A percentile compares a stretch with the other conserved stretches of the same genome.
phyloP scores from a whole-genome alignment of 129 eudicot species.

The Kitagawia praeruptora region DNA sequence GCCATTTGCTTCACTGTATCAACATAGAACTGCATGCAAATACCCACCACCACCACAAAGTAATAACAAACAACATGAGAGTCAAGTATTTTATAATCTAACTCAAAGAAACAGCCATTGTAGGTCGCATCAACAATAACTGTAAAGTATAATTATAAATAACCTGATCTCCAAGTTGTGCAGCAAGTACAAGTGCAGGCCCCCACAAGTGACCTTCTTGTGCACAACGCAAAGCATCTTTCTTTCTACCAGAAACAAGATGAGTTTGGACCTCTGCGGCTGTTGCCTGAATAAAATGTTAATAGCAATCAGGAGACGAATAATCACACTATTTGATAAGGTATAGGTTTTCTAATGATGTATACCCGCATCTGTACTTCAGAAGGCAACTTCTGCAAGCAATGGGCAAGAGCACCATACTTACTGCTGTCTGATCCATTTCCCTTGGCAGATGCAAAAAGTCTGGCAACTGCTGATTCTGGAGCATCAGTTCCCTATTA shows the following conservation, averaged over 20 bases:
- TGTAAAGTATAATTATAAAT: background rate
- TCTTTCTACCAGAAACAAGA: slow-evolving; percentile 84
- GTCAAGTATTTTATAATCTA: background rate
- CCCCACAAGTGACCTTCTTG: slow-evolving; percentile 96
- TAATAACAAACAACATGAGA: background rate
- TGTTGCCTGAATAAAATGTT: slow-evolving; percentile 48
- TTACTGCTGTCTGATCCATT: slow-evolving; percentile 32
- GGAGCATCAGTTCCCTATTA: slow-evolving; percentile 70
- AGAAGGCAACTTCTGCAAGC: slow-evolving; percentile 78
- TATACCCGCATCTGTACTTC: slow-evolving; percentile 74
- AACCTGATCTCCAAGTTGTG: slow-evolving; percentile 97
- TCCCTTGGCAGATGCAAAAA: slow-evolving; percentile 72
- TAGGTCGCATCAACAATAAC: background rate
- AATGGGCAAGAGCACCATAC: slow-evolving; percentile 50
- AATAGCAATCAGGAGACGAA: slow-evolving; percentile 12
- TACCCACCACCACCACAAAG: slow-evolving; percentile 3
- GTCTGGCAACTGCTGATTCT: slow-evolving; percentile 79
- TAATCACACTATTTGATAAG: slow-evolving; percentile 2
- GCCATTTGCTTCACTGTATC: slow-evolving; percentile 91
- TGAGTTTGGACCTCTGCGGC: slow-evolving; percentile 84
- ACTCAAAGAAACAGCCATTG: background rate
- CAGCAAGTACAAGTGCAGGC: slow-evolving; percentile 91
- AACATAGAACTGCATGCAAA: slow-evolving; percentile 69
- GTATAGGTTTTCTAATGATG: slow-evolving; percentile 7
- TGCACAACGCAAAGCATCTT: slow-evolving; percentile 78